phyloP scores from a whole-genome alignment of 202 grass and related monocot genomes.

The Elaeis oleifera region DNA sequence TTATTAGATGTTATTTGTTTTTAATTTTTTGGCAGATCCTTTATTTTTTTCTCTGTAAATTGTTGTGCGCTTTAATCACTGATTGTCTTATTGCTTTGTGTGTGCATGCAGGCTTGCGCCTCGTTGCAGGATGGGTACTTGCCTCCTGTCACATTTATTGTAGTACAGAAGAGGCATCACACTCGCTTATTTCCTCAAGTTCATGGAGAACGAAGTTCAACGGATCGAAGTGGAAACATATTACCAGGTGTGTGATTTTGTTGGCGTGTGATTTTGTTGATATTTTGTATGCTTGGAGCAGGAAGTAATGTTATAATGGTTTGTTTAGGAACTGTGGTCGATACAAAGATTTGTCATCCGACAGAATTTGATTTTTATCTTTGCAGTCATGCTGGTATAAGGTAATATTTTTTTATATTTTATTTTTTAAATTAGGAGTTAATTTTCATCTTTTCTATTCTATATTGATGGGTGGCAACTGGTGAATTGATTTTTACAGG shows the following conservation, averaged over 20 bases:
- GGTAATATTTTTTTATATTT: conserved; percentile 17
- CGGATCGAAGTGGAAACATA: conserved; percentile 70
- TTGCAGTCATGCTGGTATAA: conserved; percentile 88
- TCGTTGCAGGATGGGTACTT: conserved; percentile 43
- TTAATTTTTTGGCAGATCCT: neutral
- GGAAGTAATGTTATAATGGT: neutral
- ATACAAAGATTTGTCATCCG: conserved; percentile 58
- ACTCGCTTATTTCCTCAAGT: conserved; percentile 78
- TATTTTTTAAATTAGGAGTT: neutral
- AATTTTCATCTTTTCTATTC: too few relatives aligned
- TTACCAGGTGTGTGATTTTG: conserved; percentile 36
- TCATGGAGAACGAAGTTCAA: conserved; percentile 37
- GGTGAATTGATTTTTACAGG: too few relatives aligned
- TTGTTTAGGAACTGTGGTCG: conserved; percentile 65
- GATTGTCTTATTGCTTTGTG: conserved; percentile 2
- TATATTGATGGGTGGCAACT: neutral
- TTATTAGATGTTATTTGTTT: conserved; percentile 6
- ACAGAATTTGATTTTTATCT: conserved; percentile 85
- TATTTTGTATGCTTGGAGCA: neutral
- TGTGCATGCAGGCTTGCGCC: conserved; percentile 38
- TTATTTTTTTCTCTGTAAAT: neutral
- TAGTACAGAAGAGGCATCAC: conserved; percentile 89
- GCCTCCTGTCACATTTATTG: conserved; percentile 76
- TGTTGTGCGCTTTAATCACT: neutral
- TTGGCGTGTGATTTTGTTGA: conserved; percentile 4